phyloP scores from a whole-genome alignment of 1,284 basidiomycete genomes.

The Ceratobasidium sp. region DNA sequence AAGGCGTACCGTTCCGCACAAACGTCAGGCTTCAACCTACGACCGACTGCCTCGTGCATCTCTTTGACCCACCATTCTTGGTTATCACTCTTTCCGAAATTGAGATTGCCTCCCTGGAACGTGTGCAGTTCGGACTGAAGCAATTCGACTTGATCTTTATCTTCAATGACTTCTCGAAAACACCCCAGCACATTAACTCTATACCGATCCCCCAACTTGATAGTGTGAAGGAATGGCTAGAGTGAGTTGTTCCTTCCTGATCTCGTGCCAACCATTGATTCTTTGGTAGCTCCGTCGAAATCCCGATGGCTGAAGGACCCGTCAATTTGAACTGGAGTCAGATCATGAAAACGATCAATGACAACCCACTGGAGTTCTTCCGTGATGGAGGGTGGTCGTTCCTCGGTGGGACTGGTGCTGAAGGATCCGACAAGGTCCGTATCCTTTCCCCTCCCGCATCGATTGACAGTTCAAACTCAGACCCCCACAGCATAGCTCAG shows the following conservation, averaged over 20 bases:
- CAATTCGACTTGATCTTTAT: slow-evolving; percentile 98
- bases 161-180: slow-evolving; percentile 94
- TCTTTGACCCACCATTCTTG: slow-evolving; percentile 96
- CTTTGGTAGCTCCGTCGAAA: slow-evolving; percentile 86
- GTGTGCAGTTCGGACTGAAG: slow-evolving; percentile 96
- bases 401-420: slow-evolving; percentile 78
- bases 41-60: slow-evolving; percentile 96
- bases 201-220: slow-evolving; percentile 92
- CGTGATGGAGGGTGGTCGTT: slow-evolving; percentile 96
- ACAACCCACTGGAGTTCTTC: slow-evolving; percentile 97
- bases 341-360: slow-evolving; percentile 98
- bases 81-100: slow-evolving; percentile 96
- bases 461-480: slow-evolving; percentile 7
- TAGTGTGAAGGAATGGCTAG: slow-evolving; percentile 98
- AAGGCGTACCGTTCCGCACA: slow-evolving; percentile 96
- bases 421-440: slow-evolving; percentile 67
- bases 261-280: slow-evolving; percentile 46
- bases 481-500: slow-evolving; percentile 69
- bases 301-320: slow-evolving; percentile 94
- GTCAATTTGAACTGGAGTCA: slow-evolving; percentile 99
- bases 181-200: slow-evolving; percentile 94
- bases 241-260: slow-evolving; percentile 68
- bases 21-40: slow-evolving; percentile 96
- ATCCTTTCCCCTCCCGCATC: slow-evolving; percentile 2
- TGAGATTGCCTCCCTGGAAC: slow-evolving; percentile 96